Percentiles rank a stretch among this genome's conserved stretches.
phyloP scores from a whole-genome alignment of 1,284 basidiomycete genomes.

The Trichosporon faecale region DNA sequence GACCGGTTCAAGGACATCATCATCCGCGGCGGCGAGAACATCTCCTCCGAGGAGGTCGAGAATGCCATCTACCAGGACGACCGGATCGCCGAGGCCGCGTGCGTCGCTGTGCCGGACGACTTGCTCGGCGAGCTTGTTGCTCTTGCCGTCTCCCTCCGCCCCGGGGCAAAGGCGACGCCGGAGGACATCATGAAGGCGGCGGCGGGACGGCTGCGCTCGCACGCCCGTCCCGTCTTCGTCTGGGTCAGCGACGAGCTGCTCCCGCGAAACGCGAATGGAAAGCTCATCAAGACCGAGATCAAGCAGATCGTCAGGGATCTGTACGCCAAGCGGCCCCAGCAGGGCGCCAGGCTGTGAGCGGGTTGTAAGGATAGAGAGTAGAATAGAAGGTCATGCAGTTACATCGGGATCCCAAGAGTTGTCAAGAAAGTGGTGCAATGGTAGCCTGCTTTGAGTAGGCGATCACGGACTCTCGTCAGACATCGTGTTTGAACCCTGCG shows the following conservation, averaged over 20 bases:
- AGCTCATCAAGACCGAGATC: constrained; percentile 22
- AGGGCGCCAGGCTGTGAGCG: constrained; percentile 21
- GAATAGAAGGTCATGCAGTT: constrained; percentile 6
- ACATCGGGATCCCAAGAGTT: not conserved
- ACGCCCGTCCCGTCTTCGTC: constrained; percentile 18
- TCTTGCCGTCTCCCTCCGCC: constrained; percentile 33
- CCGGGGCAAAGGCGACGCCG: constrained; percentile 11
- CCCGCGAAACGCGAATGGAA: constrained; percentile 24
- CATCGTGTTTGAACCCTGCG: not conserved
- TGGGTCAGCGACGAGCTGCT: constrained; percentile 12
- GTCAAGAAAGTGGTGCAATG: not conserved
- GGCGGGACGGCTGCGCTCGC: constrained; percentile 5
- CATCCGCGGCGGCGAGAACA: constrained; percentile 47
- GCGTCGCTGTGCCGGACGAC: constrained; percentile 38
- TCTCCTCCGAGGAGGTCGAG: constrained; percentile 41
- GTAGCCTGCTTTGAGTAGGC: not conserved
- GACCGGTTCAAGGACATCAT: constrained; percentile 45
- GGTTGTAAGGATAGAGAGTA: constrained; percentile 17
- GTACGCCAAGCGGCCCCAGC: constrained; percentile 29
- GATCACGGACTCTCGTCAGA: not conserved
- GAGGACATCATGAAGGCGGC: constrained; percentile 11
- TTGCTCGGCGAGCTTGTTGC: constrained; percentile 43
- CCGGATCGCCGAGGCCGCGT: constrained; percentile 38
- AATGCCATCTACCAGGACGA: constrained; percentile 40
- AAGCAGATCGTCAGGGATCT: constrained; percentile 23